Evolutionary conservation across 1,284 basidiomycete species (phyloP), one percentile per base, ranked within the genome.

Genomic region (Neotropicomus parvogracilis): DNA sequence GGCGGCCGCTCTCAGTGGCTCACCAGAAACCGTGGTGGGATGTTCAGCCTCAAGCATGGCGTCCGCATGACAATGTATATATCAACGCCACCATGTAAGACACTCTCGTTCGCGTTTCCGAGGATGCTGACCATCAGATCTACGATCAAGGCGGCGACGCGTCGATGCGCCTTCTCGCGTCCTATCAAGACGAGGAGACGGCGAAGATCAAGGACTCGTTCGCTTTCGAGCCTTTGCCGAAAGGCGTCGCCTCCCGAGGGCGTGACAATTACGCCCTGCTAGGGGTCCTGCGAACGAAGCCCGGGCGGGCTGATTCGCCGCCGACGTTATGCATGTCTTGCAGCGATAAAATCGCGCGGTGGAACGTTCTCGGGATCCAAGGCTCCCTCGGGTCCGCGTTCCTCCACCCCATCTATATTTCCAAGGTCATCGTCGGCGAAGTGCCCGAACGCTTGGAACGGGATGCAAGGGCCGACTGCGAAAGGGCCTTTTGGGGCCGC

Each of bases 341-440:
- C 67, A 91, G 87, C 55, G 93, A 97, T 68, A 97, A 97, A 68
- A 85, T 97, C 36, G 89, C 90, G 0, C 68, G 75, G 1, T 97
- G 91, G 90, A 79, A 73, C 52, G 79, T 85, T 0, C 68, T 91
- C 2, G 93, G 93, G 0, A 71, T 94, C n/a, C 91, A 94, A 62
- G 93, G 93, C 3, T 85, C 85, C 0, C 67, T 95, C 37, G 75
- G 79, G 2, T 77, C 81, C 0, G 63, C 60, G 1, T 63, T 88
- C 20, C 65, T 91, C 14, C 54, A 65, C 2, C 86, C 88, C 0
- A 48, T 94, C 3, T 89, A 88, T 59, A 66, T 94, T 12, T 66
- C 70, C 41, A 63, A 64, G 19, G 67, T 95, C 27, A 69, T 92
- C 34, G 72, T 97, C 2, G 90, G 89, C 0, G 88, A 85, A 29